Percentiles rank a stretch among this genome's conserved stretches.
These are phyloP conservation scores for Akanthomyces lecanii DNA, from an alignment of 2,329 filamentous ascomycete genomes.

Conservation along the genomic window DNA sequence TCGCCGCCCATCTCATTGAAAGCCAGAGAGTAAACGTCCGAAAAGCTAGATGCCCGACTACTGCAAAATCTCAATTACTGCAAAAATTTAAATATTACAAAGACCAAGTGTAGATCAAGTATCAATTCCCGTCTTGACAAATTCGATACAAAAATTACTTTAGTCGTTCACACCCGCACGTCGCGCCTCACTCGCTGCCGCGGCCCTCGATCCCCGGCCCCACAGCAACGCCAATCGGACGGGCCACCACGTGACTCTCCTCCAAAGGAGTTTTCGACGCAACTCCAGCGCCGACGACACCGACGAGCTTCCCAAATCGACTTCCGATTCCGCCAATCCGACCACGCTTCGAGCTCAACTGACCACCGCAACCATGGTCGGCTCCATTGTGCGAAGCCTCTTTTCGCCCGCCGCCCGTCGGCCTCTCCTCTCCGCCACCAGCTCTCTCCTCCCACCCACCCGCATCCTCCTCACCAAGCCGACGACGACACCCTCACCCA, in stretches of 20 bases:
- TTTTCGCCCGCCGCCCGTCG: constrained; percentile 31
- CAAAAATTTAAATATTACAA: too few species aligned
- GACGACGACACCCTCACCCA: constrained; percentile 22
- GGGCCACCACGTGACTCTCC: constrained; percentile 7
- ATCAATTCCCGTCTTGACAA: too few species aligned
- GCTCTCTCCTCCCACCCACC: constrained; percentile 26
- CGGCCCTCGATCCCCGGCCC: not conserved
- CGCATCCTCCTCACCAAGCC: constrained; percentile 19
- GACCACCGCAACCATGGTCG: constrained; percentile 30
- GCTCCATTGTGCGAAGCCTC: constrained; percentile 33
- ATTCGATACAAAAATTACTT: too few species aligned
- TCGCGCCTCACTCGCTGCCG: not conserved
- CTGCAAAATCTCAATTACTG: too few species aligned
- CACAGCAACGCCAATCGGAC: constrained; percentile 8
- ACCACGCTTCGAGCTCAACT: not conserved
- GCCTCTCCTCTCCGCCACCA: constrained; percentile 24
- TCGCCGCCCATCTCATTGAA: too few species aligned
- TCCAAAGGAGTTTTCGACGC: constrained; percentile 9
- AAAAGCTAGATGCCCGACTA: too few species aligned
- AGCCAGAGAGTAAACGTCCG: too few species aligned
- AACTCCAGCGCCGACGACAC: not conserved
- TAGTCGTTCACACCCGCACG: not conserved
- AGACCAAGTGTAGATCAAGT: too few species aligned
- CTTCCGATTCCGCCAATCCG: not conserved
- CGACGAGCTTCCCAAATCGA: not conserved